These are phyloP conservation scores for Leucogyrophana mollusca DNA, from an alignment of 768 basidiomycete species.

Conservation along the genomic window DNA sequence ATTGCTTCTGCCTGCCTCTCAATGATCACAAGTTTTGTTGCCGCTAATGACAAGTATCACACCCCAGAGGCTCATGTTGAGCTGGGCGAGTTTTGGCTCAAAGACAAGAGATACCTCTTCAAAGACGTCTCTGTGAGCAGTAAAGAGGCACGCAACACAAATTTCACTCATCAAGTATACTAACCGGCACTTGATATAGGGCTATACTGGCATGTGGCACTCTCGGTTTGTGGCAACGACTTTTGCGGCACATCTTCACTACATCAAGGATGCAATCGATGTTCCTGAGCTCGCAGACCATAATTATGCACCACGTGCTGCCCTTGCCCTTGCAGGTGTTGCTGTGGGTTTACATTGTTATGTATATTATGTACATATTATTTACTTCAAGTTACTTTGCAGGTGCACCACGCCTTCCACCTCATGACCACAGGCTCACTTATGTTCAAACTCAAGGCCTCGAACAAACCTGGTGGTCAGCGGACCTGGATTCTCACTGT, in stretches of 20 bases:
- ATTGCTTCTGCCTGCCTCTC: background rate
- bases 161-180: background rate
- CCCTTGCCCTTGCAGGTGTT: background rate
- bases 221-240: background rate
- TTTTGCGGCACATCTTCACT: conserved; percentile 1
- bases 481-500: no score
- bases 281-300: background rate
- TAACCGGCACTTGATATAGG: background rate
- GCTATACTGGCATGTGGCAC: background rate
- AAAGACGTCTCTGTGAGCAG: background rate
- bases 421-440: no score
- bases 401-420: no score
- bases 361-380: no score
- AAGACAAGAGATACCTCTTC: background rate
- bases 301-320: background rate
- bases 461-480: no score
- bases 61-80: background rate
- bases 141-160: background rate
- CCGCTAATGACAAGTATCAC: background rate
- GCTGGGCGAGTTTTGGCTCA: background rate
- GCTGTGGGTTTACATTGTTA: no score
- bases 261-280: background rate
- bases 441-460: no score
- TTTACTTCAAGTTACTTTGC: no score
- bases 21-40: conserved; percentile 1